Base-by-base conservation (phyloP, 331 rosid species). In the Quercus lobata region DNA sequence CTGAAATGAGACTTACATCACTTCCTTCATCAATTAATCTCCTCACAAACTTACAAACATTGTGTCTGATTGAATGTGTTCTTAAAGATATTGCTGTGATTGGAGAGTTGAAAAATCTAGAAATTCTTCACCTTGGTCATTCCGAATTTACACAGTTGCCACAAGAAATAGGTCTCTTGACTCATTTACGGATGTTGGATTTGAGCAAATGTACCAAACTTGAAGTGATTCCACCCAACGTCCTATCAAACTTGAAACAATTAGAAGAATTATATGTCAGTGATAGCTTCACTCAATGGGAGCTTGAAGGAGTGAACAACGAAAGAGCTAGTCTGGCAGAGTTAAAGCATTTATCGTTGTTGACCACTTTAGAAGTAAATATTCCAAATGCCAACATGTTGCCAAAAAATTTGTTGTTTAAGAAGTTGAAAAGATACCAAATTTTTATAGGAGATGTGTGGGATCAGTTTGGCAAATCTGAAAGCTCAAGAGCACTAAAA, bases 251-350 rank as follows among this genome's bases (percentile, higher is more conserved):
- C 14, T 78, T 82, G n/a, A 16, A 0, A 25, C 18, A 10, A 16
- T 12, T 82, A 14, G 86, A 82, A 37, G 72, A 78, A 12, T 57
- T 82, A 79, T n/a, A 69, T 5, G 78, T 78, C 44, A 0, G 29
- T 14, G 1, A 62, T 3, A 78, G 77, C 29, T 78, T 78, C 27
- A 16, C 35, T 27, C 8, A 18, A 15, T 78, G 82, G 82, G 76
- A 78, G 44, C 18, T 1, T 27, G 76, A 7, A 55, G 79, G 65
- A 65, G 21, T 12, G 30, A 6, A 0, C 3, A 18, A 22, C 0
- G 27, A 17, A 19, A 55, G 44, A 55, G 61, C 37, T 3, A 77
- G 60, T 8, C 73, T 76, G 7, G 9, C 27, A 1, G 81, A 81
- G 73, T 3, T 81, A 18, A 46, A 10, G 37, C 7, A 22, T 3